Evolutionary conservation across 495 filamentous ascomycete genomes (phyloP), one percentile per base, ranked within the genome.

Genomic region (Aspergillus nidulans): DNA sequence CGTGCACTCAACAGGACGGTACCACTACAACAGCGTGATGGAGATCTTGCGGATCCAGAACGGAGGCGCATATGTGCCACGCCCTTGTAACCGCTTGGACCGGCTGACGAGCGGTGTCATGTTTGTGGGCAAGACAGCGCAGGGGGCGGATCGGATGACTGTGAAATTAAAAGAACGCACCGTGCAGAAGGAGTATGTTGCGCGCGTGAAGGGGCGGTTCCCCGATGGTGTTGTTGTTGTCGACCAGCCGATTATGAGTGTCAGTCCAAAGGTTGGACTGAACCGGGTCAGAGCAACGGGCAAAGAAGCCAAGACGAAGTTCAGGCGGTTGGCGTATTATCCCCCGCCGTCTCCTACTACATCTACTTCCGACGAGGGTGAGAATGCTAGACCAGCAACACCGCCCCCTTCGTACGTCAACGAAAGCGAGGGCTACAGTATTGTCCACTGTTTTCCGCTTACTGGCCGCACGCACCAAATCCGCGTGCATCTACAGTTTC

Each of bases 401-500:
- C 61, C 73, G 21, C 65, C 70, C 1, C 49, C 67, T 5, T 41
- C 58, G 19, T 54, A 62, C 49, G 23, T 61, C 53, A 64, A 67
- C 47, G 62, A 73, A 56, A n/a, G 54, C 32, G 65, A 89, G 60
- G 91, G 91, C 4, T 96, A 97, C 68, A 95, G 91, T 24, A 92
- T 98, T 58, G 91, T 98, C 23, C 87, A 92, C 60, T 97, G 95
- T 65, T 80, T 92, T 46, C 94, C 94, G 0, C 80, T 97, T 19
- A 98, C 94, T 0, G 94, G 94, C 0, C 83, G 94, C 44, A 98
- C 94, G 6, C 94, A 98, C 64, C 94, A 98, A 65, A 82, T 98
- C 18, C 83, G 94, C 21, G 95, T 98, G 10, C 94, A 98, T 63
- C 80, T 98, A 1, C 94, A 98, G 63, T 96, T 88, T 65, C 73